Evolutionary conservation across 2,329 filamentous ascomycete genomes (phyloP).

Genomic region (Arthrinium puccinioides): DNA sequence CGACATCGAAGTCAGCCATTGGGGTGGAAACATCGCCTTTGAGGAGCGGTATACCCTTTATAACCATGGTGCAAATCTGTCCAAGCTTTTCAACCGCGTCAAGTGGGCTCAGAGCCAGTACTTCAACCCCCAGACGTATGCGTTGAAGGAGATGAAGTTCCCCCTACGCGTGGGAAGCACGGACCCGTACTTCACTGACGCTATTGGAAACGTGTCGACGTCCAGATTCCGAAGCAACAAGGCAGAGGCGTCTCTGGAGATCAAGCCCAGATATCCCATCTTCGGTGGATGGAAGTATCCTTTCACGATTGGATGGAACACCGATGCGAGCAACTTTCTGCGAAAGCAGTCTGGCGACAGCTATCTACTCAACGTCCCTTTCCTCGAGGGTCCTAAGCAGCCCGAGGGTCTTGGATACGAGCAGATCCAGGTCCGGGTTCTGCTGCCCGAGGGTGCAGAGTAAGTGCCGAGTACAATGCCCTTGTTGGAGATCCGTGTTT

Average conservation of each 20-base stretch:
- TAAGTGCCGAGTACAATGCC: constrained; percentile 36
- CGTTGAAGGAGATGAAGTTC: constrained; percentile 75
- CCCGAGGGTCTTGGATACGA: constrained; percentile 81
- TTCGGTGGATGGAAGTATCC: constrained; percentile 98
- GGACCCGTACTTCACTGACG: constrained; percentile 91
- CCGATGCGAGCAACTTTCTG: constrained; percentile 70
- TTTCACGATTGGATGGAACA: constrained; percentile 95
- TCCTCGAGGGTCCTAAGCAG: constrained; percentile 87
- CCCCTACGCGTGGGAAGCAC: constrained; percentile 72
- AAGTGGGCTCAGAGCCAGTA: constrained; percentile 68
- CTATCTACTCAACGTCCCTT: constrained; percentile 85
- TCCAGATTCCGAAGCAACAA: constrained; percentile 74
- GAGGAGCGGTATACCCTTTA: constrained; percentile 88
- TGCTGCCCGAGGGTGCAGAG: constrained; percentile 87
- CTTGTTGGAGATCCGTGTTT: constrained; percentile 26
- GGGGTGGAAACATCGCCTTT: constrained; percentile 92
- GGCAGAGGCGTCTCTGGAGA: constrained; percentile 75
- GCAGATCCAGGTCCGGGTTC: constrained; percentile 68
- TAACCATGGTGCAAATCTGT: constrained; percentile 77
- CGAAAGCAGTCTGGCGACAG: constrained; percentile 58
- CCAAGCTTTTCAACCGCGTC: constrained; percentile 66
- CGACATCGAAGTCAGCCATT: constrained; percentile 92
- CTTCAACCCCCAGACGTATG: constrained; percentile 68
- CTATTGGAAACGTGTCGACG: constrained; percentile 94
- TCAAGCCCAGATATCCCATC: constrained; percentile 91